These are phyloP conservation scores for Sphagnum tenellum DNA, from an alignment of 225 moss, liverwort and hornwort genomes.

Conservation along the genomic window DNA sequence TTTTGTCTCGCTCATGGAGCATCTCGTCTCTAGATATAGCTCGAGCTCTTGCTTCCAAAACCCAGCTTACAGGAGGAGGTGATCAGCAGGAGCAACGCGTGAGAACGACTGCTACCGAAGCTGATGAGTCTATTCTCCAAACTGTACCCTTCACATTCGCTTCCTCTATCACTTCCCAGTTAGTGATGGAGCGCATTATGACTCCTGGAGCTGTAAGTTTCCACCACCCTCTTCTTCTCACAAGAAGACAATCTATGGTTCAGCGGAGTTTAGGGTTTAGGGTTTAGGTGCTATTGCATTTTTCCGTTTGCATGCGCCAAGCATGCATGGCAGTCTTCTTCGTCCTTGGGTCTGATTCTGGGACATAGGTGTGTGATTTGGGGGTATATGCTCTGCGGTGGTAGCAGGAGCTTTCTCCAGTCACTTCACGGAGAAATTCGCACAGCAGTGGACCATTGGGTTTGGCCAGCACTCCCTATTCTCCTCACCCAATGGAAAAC, in stretches of 20 bases:
- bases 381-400: no score
- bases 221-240: background rate
- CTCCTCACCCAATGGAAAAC: constrained; percentile 43
- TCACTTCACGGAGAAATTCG: constrained; percentile 52
- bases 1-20: constrained; percentile 64
- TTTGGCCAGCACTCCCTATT: constrained; percentile 47
- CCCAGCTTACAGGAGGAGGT: constrained; percentile 7
- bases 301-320: background rate
- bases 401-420: constrained; percentile 48
- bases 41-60: constrained; percentile 37
- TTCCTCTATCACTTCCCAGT: constrained; percentile 47
- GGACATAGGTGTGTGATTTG: no score
- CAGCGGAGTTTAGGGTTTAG: no score
- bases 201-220: constrained; percentile 42
- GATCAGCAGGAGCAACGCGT: no score
- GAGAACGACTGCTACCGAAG: constrained; percentile 1
- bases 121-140: constrained; percentile 39
- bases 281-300: background rate
- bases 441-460: constrained; percentile 56
- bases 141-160: constrained; percentile 57
- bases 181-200: constrained; percentile 63
- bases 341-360: no score
- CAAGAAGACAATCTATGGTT: no score
- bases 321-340: no score
- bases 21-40: constrained; percentile 56